phyloP scores from a whole-genome alignment of 768 basidiomycete species.

The Leccinum imitatum region DNA sequence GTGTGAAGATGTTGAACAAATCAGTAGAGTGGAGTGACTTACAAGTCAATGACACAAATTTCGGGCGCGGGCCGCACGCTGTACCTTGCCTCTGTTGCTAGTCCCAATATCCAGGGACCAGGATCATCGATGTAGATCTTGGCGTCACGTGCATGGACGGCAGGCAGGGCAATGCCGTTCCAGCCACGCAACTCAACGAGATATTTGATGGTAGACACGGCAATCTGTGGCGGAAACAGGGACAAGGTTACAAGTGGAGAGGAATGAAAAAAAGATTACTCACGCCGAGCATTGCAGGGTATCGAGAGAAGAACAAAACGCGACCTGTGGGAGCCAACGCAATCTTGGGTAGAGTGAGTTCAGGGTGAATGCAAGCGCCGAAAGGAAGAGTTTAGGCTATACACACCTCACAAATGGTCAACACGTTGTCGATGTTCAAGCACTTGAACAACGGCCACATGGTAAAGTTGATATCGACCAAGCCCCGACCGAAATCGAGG shows the following conservation, averaged over 20 bases:
- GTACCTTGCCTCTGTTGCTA: conserved; percentile 83
- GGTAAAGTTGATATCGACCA: conserved; percentile 93
- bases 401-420: conserved; percentile 85
- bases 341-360: conserved; percentile 45
- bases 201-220: conserved; percentile 88
- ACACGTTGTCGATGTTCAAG: conserved; percentile 88
- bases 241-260: background rate
- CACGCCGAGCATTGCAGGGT: conserved; percentile 90
- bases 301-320: conserved; percentile 83
- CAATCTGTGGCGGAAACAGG: conserved; percentile 49
- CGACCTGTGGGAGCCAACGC: conserved; percentile 86
- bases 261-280: conserved; percentile 16
- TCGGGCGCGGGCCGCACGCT: conserved; percentile 74
- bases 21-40: conserved; percentile 31
- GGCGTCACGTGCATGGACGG: conserved; percentile 86
- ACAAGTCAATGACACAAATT: conserved; percentile 87
- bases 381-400: background rate
- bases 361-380: background rate
- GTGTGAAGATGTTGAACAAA: conserved; percentile 6
- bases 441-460: conserved; percentile 97
- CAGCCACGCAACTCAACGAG: conserved; percentile 91
- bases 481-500: conserved; percentile 85
- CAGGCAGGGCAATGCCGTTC: conserved; percentile 82
- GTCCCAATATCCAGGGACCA: conserved; percentile 93
- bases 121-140: conserved; percentile 95